phyloP scores from a whole-genome alignment of 805 yeast genomes.

The Candida methanosorbosa region DNA sequence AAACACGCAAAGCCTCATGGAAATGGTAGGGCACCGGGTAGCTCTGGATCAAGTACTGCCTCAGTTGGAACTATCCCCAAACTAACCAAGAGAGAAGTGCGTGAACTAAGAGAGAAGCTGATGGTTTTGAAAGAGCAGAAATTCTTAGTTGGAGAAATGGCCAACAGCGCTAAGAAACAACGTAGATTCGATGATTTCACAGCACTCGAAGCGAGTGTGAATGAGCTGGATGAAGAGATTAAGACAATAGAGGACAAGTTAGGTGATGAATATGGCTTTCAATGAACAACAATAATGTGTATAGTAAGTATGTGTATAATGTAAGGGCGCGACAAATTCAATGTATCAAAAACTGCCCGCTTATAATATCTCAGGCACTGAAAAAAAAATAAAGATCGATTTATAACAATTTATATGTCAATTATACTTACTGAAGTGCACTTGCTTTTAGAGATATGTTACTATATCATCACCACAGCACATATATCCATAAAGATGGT shows the following conservation, averaged over 20 bases:
- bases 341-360: too few species aligned
- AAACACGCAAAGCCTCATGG: slow-evolving; percentile 9
- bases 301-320: too few species aligned
- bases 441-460: too few species aligned
- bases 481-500: too few species aligned
- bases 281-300: too few species aligned
- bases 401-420: too few species aligned
- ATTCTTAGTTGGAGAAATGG: slow-evolving; percentile 59
- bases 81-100: slow-evolving; percentile 42
- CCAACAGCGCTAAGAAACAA: slow-evolving; percentile 50
- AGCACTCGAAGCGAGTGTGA: slow-evolving; percentile 47
- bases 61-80: slow-evolving; percentile 14
- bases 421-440: too few species aligned
- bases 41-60: not conserved
- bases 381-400: too few species aligned
- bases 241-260: slow-evolving; percentile 35
- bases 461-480: too few species aligned
- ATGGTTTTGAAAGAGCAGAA: slow-evolving; percentile 85
- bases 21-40: slow-evolving; percentile 2
- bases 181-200: slow-evolving; percentile 72
- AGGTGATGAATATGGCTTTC: slow-evolving; percentile 44
- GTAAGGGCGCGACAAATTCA: too few species aligned
- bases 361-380: too few species aligned
- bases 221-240: slow-evolving; percentile 47
- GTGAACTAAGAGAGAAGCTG: slow-evolving; percentile 59